A percentile compares a stretch with the other conserved stretches of the same genome.
Evolutionary conservation across 495 filamentous ascomycete species (phyloP).

Genomic region (Delitschia confertaspora): DNA sequence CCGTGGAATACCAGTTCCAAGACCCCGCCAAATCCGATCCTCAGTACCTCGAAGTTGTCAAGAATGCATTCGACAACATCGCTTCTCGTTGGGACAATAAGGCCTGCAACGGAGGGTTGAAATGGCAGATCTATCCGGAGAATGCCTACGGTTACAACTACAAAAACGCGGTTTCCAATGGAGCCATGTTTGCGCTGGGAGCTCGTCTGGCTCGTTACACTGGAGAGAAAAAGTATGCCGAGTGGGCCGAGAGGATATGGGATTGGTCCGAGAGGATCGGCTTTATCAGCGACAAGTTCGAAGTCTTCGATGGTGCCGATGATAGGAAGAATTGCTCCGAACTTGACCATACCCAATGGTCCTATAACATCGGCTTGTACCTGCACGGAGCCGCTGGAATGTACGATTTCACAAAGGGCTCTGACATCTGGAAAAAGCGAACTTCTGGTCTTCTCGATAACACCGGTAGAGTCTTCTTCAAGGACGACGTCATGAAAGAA

Average conservation of each 20-base stretch:
- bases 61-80: slow-evolving; percentile 35
- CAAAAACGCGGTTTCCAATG: slow-evolving; percentile 65
- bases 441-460: slow-evolving; percentile 29
- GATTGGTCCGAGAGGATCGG: slow-evolving; percentile 31
- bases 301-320: slow-evolving; percentile 35
- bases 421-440: slow-evolving; percentile 28
- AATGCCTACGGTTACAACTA: slow-evolving; percentile 47
- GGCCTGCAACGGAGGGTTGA: slow-evolving; percentile 45
- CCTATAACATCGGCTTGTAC: slow-evolving; percentile 56
- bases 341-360: slow-evolving; percentile 46
- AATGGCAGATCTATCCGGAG: slow-evolving; percentile 49
- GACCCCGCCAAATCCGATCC: slow-evolving; percentile 47
- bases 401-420: slow-evolving; percentile 51
- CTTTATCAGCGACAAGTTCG: slow-evolving; percentile 29
- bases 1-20: slow-evolving; percentile 65
- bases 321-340: slow-evolving; percentile 29
- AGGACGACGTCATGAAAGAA: slow-evolving; percentile 39
- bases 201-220: slow-evolving; percentile 61
- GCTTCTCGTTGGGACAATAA: slow-evolving; percentile 41
- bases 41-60: slow-evolving; percentile 51
- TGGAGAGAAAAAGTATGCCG: slow-evolving; percentile 50
- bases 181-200: slow-evolving; percentile 58
- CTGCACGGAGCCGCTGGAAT: slow-evolving; percentile 60
- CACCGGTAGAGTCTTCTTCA: slow-evolving; percentile 32
- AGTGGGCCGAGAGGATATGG: slow-evolving; percentile 33